phyloP scores from a whole-genome alignment of 345 rosid species.

The Linum trigynum region DNA sequence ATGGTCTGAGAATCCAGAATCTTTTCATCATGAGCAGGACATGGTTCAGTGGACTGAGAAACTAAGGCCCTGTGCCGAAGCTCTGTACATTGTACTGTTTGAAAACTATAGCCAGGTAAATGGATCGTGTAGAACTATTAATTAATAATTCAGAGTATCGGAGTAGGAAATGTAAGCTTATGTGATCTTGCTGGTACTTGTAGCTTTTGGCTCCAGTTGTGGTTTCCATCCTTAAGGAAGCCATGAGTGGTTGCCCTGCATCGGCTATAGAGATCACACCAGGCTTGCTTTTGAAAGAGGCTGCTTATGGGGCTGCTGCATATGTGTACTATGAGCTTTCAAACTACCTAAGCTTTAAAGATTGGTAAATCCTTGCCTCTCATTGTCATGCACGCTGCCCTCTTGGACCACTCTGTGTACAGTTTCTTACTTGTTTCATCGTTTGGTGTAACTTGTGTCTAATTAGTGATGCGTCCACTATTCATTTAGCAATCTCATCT shows the following conservation, averaged over 20 bases:
- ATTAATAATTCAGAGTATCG: neutral
- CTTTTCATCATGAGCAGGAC: slow-evolving; percentile 98
- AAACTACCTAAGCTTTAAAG: slow-evolving; percentile 81
- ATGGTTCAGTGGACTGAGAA: slow-evolving; percentile 98
- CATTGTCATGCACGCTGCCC: no score
- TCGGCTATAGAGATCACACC: slow-evolving; percentile 73
- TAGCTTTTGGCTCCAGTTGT: slow-evolving; percentile 88
- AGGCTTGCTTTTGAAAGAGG: slow-evolving; percentile 87
- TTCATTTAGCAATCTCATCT: no score
- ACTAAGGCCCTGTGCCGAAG: slow-evolving; percentile 96
- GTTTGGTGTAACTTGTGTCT: no score
- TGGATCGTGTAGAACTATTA: slow-evolving; percentile 18
- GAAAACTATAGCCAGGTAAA: slow-evolving; percentile 93
- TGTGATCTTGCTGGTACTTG: slow-evolving; percentile 18
- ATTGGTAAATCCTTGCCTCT: slow-evolving; percentile 49
- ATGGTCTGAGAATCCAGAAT: slow-evolving; percentile 86
- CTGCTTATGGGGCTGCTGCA: slow-evolving; percentile 96
- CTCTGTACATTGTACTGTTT: slow-evolving; percentile 89
- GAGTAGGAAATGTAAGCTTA: slow-evolving; percentile 15
- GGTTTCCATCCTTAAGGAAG: slow-evolving; percentile 90
- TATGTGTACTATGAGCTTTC: slow-evolving; percentile 98
- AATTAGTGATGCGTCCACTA: no score
- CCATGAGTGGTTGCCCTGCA: slow-evolving; percentile 83
- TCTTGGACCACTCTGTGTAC: no score
- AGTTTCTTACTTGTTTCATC: no score